These are phyloP conservation scores for Ophidiomyces ophidiicola DNA, from an alignment of 2,329 filamentous ascomycete genomes.

Conservation along the genomic window DNA sequence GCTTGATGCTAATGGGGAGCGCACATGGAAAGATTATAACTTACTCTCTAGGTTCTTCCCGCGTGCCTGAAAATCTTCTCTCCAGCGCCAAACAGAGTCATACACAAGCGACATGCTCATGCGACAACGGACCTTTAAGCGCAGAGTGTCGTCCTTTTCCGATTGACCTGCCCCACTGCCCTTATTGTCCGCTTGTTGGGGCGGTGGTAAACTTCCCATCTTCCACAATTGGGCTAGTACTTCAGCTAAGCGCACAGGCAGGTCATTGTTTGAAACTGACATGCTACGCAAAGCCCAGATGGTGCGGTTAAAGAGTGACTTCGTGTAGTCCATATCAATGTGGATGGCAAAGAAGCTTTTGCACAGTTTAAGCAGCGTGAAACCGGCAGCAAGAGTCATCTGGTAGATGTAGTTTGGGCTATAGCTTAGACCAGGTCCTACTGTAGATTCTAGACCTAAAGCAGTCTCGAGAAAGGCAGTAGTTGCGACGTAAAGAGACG, in stretches of 20 bases:
- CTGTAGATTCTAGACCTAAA: slow-evolving; percentile 33
- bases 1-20: too few relatives aligned
- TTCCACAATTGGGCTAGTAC: slow-evolving; percentile 56
- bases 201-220: slow-evolving; percentile 28
- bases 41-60: slow-evolving; percentile 62
- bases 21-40: slow-evolving; percentile 15
- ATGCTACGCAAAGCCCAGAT: slow-evolving; percentile 49
- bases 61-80: slow-evolving; percentile 53
- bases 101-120: slow-evolving; percentile 58
- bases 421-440: slow-evolving; percentile 40
- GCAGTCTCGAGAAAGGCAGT: slow-evolving; percentile 38
- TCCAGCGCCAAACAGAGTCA: slow-evolving; percentile 57
- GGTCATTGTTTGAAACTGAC: slow-evolving; percentile 51
- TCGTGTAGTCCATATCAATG: slow-evolving; percentile 45
- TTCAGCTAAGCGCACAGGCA: slow-evolving; percentile 52
- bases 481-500: slow-evolving; percentile 36
- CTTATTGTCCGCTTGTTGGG: slow-evolving; percentile 3
- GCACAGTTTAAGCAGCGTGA: slow-evolving; percentile 52
- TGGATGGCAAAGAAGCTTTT: slow-evolving; percentile 52
- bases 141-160: slow-evolving; percentile 37
- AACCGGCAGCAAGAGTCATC: slow-evolving; percentile 54
- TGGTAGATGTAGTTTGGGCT: slow-evolving; percentile 53
- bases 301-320: slow-evolving; percentile 46
- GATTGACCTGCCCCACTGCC: slow-evolving; percentile 19
- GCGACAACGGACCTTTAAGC: slow-evolving; percentile 52